Conservation (phyloP, 2,329 filamentous ascomycete genomes). For the Raffaelea albimanens region DNA sequence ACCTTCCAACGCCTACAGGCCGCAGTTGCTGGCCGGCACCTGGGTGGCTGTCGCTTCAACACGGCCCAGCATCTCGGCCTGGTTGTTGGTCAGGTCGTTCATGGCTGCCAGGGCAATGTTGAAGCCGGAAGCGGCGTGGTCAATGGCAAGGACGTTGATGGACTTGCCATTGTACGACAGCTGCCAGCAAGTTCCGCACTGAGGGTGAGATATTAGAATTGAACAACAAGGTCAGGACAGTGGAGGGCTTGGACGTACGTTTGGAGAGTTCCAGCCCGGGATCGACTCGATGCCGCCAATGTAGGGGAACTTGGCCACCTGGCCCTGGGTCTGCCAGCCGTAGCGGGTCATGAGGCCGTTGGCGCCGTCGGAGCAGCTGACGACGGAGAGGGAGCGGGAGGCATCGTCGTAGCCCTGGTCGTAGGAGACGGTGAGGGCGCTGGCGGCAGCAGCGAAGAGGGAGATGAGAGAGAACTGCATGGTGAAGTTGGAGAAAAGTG, state of each 20-base stretch:
- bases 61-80: conserved; percentile 39
- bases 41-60: conserved; percentile 38
- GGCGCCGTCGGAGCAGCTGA: conserved; percentile 58
- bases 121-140: conserved; percentile 86
- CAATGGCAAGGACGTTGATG: conserved; percentile 79
- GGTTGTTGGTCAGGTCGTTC: conserved; percentile 43
- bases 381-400: conserved; percentile 40
- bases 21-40: conserved; percentile 34
- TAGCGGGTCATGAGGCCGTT: conserved; percentile 58
- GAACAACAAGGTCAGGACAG: too few relatives aligned
- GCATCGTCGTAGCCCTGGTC: conserved; percentile 61
- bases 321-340: conserved; percentile 46
- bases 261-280: conserved; percentile 44
- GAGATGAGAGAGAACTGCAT: conserved; percentile 1
- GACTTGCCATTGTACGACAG: conserved; percentile 39
- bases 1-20: conserved; percentile 13
- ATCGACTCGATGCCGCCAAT: conserved; percentile 45
- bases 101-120: conserved; percentile 49
- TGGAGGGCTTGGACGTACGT: conserved; percentile 16
- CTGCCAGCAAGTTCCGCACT: conserved; percentile 52
- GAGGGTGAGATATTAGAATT: background rate
- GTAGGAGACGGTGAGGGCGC: conserved; percentile 47
- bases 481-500: background rate
- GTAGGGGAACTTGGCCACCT: conserved; percentile 40
- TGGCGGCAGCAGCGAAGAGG: conserved; percentile 1